A percentile compares a stretch with the other conserved stretches of the same genome.
Conservation (phyloP, 2,329 filamentous ascomycete species). For the Penicillium crustosum region DNA sequence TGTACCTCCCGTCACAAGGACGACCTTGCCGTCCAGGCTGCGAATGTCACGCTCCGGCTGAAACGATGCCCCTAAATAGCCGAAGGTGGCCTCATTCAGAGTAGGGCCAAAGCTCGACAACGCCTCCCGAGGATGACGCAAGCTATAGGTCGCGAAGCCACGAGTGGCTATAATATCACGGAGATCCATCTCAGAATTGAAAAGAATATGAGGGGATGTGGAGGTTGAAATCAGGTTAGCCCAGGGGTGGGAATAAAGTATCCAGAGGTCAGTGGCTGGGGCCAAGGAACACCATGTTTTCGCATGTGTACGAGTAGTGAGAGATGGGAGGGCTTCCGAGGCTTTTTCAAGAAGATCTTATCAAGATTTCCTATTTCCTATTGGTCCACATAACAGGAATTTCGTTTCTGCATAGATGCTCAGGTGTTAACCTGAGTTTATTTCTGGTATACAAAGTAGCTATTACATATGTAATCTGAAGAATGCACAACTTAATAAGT, state of each 20-base stretch:
- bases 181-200: slow-evolving; percentile 15
- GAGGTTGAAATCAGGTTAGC: neutral
- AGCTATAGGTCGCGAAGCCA: slow-evolving; percentile 21
- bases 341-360: neutral
- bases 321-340: neutral
- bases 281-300: neutral
- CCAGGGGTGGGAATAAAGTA: neutral
- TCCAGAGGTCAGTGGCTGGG: neutral
- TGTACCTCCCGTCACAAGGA: slow-evolving; percentile 54
- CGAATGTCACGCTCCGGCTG: slow-evolving; percentile 48
- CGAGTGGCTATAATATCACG: slow-evolving; percentile 15
- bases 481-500: too few species aligned
- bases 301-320: neutral
- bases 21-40: slow-evolving; percentile 50
- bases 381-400: neutral
- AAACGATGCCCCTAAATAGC: slow-evolving; percentile 38
- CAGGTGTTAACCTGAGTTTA: too few species aligned
- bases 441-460: too few species aligned
- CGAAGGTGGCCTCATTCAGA: slow-evolving; percentile 36
- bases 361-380: neutral
- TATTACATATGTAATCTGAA: too few species aligned
- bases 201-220: neutral
- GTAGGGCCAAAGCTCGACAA: slow-evolving; percentile 36
- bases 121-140: slow-evolving; percentile 34
- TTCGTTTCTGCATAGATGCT: neutral